Base-by-base conservation (phyloP, 2,329 filamentous ascomycete species). In the Aspergillus ruber region DNA sequence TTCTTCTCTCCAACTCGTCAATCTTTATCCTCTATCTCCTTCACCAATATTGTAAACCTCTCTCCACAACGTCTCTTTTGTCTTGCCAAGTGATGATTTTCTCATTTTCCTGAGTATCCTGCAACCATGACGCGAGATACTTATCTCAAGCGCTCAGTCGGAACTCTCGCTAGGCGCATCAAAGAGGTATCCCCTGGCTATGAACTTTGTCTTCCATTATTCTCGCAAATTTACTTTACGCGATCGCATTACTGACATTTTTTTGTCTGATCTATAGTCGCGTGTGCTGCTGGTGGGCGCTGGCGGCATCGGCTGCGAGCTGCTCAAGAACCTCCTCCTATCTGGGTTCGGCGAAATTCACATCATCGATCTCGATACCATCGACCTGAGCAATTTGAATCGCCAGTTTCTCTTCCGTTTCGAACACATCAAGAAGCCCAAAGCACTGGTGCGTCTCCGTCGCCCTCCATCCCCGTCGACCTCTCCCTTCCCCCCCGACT, bases 361-460 rank as follows among this genome's bases (percentile, higher is more conserved):
- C 68, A 85, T 97, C 41, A 89, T 98, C 57, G 93, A 98, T 69
- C 86, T 98, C 50, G 93, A 98, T 68, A 98, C 93, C 1, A 97
- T 98, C 72, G 93, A 98, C 65, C 79, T 98, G 18, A 95, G 90
- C 72, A 98, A 98, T 65, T 79, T 98, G 44, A 98, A 98, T 61
- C 87, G 93, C 47, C 93, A 98, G 68, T 98, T 98, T 62, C 83
- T 98, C 42, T 98, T 98, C 69, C 82, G 90, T 51, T 86, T 91
- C 61, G 90, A 97, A 66, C 93, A 98, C 64, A 97, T 98, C 71
- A 97, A 96, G 71, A 95, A 95, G 68, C 83, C 91, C 1, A 98
- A 98, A 67, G 90, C 93, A 44, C 72, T 95, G 71, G 90, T 93
- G 76, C 54, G 82, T 71, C 50, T 35, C 40, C 32, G 20, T 33